These are phyloP conservation scores for Gentiana straminea DNA, from an alignment of 257 asterid genomes.

Conservation along the genomic window DNA sequence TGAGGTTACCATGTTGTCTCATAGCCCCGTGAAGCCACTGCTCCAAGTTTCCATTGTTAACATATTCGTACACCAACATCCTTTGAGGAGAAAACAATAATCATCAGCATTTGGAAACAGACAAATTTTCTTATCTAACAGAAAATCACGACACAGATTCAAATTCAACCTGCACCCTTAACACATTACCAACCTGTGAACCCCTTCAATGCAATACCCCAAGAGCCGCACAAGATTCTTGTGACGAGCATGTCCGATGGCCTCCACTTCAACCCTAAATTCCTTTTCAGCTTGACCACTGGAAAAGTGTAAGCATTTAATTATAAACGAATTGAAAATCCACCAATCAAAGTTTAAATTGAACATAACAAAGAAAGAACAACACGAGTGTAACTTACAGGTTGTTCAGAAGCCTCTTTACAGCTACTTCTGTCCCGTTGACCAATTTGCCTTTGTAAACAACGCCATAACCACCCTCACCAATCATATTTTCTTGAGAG, in stretches of 20 bases:
- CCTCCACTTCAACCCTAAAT: slow-evolving; percentile 92
- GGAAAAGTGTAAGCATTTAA: slow-evolving; percentile 17
- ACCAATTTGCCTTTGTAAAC: slow-evolving; percentile 71
- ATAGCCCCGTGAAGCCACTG: slow-evolving; percentile 98
- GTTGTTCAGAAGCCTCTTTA: slow-evolving; percentile 87
- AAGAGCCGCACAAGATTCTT: slow-evolving; percentile 94
- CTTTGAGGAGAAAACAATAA: slow-evolving; percentile 24
- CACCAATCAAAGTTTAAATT: background rate
- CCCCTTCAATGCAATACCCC: slow-evolving; percentile 97
- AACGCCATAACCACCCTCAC: slow-evolving; percentile 98
- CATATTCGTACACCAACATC: slow-evolving; percentile 93
- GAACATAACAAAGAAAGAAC: slow-evolving; percentile 3
- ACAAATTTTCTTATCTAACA: too few species aligned
- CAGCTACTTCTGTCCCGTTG: slow-evolving; percentile 89
- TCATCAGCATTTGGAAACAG: background rate
- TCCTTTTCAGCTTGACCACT: slow-evolving; percentile 99
- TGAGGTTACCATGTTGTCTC: slow-evolving; percentile 69
- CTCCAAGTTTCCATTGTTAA: slow-evolving; percentile 88
- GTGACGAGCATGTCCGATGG: slow-evolving; percentile 95
- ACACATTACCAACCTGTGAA: slow-evolving; percentile 49
- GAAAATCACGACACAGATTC: too few species aligned
- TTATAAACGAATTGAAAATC: slow-evolving; percentile 2
- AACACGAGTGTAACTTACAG: slow-evolving; percentile 46
- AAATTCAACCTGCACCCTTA: too few species aligned
- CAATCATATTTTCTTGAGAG: slow-evolving; percentile 58